Conservation (phyloP, 2,329 filamentous ascomycete species). For the Trichoderma koningii region DNA sequence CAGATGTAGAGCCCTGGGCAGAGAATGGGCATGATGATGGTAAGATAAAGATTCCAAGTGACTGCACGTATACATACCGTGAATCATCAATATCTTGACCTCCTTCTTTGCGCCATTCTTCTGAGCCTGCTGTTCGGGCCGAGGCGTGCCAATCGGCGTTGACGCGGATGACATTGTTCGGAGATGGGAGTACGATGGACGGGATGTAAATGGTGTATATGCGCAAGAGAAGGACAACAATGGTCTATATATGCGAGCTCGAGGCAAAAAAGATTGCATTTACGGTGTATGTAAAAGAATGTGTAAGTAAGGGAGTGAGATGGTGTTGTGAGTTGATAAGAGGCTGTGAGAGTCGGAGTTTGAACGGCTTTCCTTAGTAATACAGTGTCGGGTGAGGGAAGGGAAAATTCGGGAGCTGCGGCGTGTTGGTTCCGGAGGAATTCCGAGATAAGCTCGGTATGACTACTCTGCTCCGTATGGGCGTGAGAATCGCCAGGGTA, state of each 20-base stretch:
- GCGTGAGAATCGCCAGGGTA: neutral
- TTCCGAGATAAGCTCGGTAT: slow-evolving; percentile 9
- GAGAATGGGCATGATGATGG: too few species aligned
- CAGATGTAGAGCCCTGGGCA: too few species aligned
- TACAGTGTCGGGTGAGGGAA: neutral
- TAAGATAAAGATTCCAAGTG: too few species aligned
- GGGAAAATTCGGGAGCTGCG: slow-evolving; percentile 2
- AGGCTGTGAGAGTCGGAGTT: neutral
- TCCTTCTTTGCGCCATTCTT: slow-evolving; percentile 48
- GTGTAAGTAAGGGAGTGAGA: neutral
- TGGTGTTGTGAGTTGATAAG: neutral
- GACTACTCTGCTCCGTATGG: neutral
- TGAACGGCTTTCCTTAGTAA: slow-evolving; percentile 10
- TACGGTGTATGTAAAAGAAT: slow-evolving; percentile 6
- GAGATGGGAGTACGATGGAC: slow-evolving; percentile 7
- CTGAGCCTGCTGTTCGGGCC: slow-evolving; percentile 36
- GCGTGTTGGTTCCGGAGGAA: neutral
- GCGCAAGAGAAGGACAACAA: slow-evolving; percentile 26
- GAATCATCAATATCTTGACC: slow-evolving; percentile 75
- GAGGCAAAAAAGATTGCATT: slow-evolving; percentile 2
- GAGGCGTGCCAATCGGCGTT: slow-evolving; percentile 29
- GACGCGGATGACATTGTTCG: slow-evolving; percentile 36
- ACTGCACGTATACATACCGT: too few species aligned
- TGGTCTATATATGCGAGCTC: neutral
- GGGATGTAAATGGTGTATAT: slow-evolving; percentile 28